A percentile compares a stretch with the other conserved stretches of the same genome.
phyloP scores from a whole-genome alignment of 495 filamentous ascomycete species.

The Penicillium simplicissimum region DNA sequence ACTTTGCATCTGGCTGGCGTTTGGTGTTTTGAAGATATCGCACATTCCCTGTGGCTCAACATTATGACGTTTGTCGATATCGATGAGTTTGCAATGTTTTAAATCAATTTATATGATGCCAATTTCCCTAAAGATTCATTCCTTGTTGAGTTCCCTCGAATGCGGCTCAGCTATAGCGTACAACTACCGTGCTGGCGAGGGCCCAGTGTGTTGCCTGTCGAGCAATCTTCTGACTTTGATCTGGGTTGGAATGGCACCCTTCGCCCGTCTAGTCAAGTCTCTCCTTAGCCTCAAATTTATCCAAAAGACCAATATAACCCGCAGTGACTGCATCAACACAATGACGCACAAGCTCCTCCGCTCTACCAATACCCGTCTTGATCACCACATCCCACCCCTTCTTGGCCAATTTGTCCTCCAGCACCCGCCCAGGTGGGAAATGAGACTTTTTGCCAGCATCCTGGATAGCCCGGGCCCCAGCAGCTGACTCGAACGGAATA shows the following conservation, averaged over 20 bases:
- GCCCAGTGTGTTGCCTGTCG: neutral
- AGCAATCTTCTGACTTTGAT: neutral
- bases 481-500: constrained; percentile 30
- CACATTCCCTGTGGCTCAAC: constrained; percentile 21
- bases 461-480: neutral
- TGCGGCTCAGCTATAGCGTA: neutral
- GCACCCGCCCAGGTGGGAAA: constrained; percentile 31
- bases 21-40: constrained; percentile 28
- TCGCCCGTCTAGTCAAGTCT: constrained; percentile 17
- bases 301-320: constrained; percentile 15
- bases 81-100: constrained; percentile 5
- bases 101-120: constrained; percentile 4
- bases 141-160: too few relatives aligned
- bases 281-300: constrained; percentile 12
- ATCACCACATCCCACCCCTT: constrained; percentile 23
- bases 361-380: constrained; percentile 20
- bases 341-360: constrained; percentile 18
- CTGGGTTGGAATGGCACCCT: neutral
- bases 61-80: constrained; percentile 14
- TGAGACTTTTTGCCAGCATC: neutral
- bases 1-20: constrained; percentile 35
- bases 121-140: neutral
- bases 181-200: neutral
- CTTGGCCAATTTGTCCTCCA: constrained; percentile 27
- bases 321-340: constrained; percentile 6